Evolutionary conservation across 2,329 filamentous ascomycete genomes (phyloP).

Genomic region (Cytospora piceicola): DNA sequence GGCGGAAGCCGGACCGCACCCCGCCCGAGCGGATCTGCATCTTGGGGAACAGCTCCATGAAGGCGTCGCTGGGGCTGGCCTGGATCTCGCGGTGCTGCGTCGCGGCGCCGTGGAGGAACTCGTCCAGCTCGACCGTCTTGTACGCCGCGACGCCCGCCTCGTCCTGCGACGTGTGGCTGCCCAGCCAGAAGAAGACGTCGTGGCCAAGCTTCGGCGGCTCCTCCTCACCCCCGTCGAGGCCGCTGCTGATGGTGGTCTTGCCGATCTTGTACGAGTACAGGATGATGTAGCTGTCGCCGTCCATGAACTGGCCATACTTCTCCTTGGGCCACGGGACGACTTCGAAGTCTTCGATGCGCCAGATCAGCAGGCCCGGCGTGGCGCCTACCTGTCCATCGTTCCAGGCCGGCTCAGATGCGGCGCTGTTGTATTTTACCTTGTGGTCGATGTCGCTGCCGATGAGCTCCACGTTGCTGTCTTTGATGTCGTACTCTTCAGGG

Average conservation of each 20-base stretch:
- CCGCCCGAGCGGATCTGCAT: constrained; percentile 65
- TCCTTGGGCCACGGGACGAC: constrained; percentile 64
- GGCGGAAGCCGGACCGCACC: constrained; percentile 64
- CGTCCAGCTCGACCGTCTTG: constrained; percentile 72
- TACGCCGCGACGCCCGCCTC: constrained; percentile 71
- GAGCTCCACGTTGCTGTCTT: constrained; percentile 70
- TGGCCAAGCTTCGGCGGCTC: constrained; percentile 53
- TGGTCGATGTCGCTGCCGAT: constrained; percentile 68
- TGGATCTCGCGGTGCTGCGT: constrained; percentile 70
- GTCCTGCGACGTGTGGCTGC: constrained; percentile 66
- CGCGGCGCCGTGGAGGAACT: constrained; percentile 64
- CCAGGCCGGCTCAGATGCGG: constrained; percentile 69
- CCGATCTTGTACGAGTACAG: constrained; percentile 62
- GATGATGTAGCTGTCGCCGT: constrained; percentile 71
- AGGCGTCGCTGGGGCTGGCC: constrained; percentile 60
- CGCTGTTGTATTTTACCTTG: constrained; percentile 69
- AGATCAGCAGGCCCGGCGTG: constrained; percentile 60
- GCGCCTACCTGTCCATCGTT: constrained; percentile 59
- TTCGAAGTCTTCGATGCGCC: constrained; percentile 70
- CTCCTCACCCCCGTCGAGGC: constrained; percentile 17
- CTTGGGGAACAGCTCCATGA: constrained; percentile 63
- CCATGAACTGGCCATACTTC: constrained; percentile 63
- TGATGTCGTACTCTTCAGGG: constrained; percentile 66
- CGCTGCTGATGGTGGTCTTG: constrained; percentile 30
- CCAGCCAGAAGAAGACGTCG: constrained; percentile 74